A percentile compares a stretch with the other conserved stretches of the same genome.
Evolutionary conservation across 1,284 basidiomycete species (phyloP).

Genomic region (Melampsora americana): DNA sequence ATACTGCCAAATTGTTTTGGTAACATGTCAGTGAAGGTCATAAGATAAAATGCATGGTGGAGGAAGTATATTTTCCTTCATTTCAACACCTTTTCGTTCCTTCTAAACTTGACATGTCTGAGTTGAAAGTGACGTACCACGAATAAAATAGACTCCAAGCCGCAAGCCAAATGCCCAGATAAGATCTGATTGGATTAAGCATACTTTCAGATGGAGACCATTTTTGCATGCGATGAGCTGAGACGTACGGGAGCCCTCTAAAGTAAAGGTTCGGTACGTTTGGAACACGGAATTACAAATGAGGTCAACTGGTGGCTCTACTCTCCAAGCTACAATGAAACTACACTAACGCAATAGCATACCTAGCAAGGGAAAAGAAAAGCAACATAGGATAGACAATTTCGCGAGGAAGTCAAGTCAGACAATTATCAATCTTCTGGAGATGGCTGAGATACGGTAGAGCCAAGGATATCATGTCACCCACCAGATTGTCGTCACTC

Average conservation of each 20-base stretch:
- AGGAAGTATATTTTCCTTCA: neutral
- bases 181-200: neutral
- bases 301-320: neutral
- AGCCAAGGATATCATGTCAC: too few species aligned
- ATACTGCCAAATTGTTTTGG: neutral
- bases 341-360: neutral
- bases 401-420: too few species aligned
- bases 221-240: neutral
- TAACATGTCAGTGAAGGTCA: neutral
- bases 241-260: neutral
- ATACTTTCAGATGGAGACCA: neutral
- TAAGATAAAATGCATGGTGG: neutral
- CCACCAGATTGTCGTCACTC: too few species aligned
- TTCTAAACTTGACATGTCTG: neutral
- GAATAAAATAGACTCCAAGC: too few species aligned
- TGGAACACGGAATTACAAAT: neutral
- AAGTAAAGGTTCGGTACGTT: neutral
- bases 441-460: too few species aligned
- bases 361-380: neutral
- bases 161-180: neutral
- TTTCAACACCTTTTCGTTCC: neutral
- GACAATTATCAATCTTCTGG: too few species aligned
- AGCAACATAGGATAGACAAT: too few species aligned
- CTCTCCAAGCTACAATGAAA: neutral
- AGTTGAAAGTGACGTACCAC: too few species aligned